These are phyloP conservation scores for Fusarium sp. DNA, from an alignment of 2,329 filamentous ascomycete genomes.

Conservation along the genomic window DNA sequence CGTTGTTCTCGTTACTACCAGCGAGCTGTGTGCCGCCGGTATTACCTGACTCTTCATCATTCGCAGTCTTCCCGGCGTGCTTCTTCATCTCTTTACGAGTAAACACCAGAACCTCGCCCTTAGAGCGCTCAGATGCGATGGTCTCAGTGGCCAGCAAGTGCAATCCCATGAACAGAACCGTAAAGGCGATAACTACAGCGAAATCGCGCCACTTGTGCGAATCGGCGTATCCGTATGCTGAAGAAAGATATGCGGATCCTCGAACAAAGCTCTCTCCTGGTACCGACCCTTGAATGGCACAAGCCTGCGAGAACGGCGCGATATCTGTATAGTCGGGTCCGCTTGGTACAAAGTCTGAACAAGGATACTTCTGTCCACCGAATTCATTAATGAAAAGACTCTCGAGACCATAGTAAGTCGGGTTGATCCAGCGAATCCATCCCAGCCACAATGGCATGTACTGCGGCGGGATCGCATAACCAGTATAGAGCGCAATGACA, in stretches of 20 bases:
- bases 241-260: constrained; percentile 30
- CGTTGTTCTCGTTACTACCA: constrained; percentile 69
- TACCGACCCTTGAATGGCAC: constrained; percentile 24
- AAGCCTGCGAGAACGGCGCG: constrained; percentile 17
- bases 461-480: constrained; percentile 58
- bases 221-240: constrained; percentile 31
- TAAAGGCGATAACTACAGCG: constrained; percentile 40
- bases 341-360: constrained; percentile 55
- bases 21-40: constrained; percentile 51
- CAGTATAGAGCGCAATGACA: constrained; percentile 62
- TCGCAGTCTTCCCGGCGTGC: constrained; percentile 64
- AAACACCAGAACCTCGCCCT: constrained; percentile 43
- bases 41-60: constrained; percentile 23
- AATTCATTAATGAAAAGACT: constrained; percentile 74
- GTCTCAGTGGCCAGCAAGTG: constrained; percentile 40
- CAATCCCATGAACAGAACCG: constrained; percentile 36
- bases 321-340: constrained; percentile 39
- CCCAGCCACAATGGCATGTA: constrained; percentile 66
- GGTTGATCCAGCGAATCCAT: constrained; percentile 75
- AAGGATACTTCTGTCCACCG: constrained; percentile 61
- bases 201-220: constrained; percentile 44
- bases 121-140: constrained; percentile 40
- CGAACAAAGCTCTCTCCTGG: constrained; percentile 35
- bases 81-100: constrained; percentile 42
- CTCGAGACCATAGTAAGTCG: constrained; percentile 74